phyloP scores from a whole-genome alignment of 1,284 basidiomycete species.

The Phellopilus nigrolimitatus region DNA sequence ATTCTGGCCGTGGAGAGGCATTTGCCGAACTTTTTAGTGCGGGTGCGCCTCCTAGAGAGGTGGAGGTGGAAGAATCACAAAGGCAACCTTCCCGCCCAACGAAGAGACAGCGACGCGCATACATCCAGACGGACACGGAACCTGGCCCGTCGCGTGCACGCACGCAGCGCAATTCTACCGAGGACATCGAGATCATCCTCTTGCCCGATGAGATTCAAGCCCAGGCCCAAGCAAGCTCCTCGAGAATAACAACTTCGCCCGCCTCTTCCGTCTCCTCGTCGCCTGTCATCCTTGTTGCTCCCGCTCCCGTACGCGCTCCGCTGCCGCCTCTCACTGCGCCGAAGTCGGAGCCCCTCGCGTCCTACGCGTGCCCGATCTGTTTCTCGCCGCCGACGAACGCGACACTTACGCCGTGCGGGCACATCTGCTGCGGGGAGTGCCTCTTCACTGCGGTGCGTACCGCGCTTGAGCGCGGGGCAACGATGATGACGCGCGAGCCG shows the following conservation, averaged over 20 bases:
- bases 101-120: neutral
- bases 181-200: slow-evolving; percentile 7
- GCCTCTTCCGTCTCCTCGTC: neutral
- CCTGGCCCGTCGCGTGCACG: neutral
- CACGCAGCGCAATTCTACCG: neutral
- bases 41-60: too few species aligned
- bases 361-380: slow-evolving; percentile 73
- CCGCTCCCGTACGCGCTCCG: neutral
- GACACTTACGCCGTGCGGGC: slow-evolving; percentile 73
- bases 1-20: too few species aligned
- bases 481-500: slow-evolving; percentile 35
- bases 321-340: neutral
- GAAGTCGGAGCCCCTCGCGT: slow-evolving; percentile 46
- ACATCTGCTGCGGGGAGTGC: slow-evolving; percentile 71
- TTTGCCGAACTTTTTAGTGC: too few species aligned
- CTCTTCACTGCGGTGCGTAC: slow-evolving; percentile 70
- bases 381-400: slow-evolving; percentile 70
- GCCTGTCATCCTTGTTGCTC: neutral
- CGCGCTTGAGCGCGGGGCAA: slow-evolving; percentile 46
- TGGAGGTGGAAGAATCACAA: neutral
- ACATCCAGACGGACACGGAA: slow-evolving; percentile 4
- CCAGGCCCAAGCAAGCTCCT: too few species aligned
- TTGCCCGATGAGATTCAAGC: slow-evolving; percentile 4
- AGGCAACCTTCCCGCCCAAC: neutral
- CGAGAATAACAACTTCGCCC: neutral